phyloP scores from a whole-genome alignment of 2,329 filamentous ascomycete genomes.

The Penicillium sp. region DNA sequence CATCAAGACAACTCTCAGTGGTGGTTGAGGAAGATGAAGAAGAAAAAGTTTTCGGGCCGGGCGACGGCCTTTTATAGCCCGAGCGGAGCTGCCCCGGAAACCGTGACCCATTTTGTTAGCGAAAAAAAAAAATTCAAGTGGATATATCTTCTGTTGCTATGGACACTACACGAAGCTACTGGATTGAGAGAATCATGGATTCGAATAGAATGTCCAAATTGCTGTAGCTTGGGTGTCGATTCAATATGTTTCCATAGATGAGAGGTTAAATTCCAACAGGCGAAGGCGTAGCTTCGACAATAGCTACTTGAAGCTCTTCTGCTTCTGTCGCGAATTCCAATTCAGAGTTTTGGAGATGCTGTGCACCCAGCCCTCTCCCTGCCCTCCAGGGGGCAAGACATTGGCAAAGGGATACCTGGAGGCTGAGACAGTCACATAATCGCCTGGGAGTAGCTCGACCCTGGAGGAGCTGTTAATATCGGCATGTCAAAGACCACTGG shows the following conservation, averaged over 20 bases:
- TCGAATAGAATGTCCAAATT: not conserved
- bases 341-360: conserved; percentile 54
- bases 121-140: conserved; percentile 13
- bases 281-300: not conserved
- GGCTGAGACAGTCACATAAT: conserved; percentile 56
- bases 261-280: not conserved
- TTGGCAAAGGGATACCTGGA: conserved; percentile 55
- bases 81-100: conserved; percentile 37
- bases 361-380: conserved; percentile 53
- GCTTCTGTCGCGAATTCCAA: conserved; percentile 53
- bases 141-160: not conserved
- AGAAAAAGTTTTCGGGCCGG: conserved; percentile 29
- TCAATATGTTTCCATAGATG: not conserved
- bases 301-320: conserved; percentile 41
- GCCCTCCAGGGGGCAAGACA: conserved; percentile 46
- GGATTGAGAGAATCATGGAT: not conserved
- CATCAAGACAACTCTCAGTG: conserved; percentile 11
- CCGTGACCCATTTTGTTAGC: conserved; percentile 32
- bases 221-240: not conserved
- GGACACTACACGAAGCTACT: not conserved
- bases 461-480: conserved; percentile 30
- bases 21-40: conserved; percentile 17
- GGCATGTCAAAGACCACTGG: not conserved
- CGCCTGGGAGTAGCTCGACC: conserved; percentile 51
- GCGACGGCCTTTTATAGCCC: conserved; percentile 34